A percentile compares a stretch with the other conserved stretches of the same genome.
Evolutionary conservation across 495 filamentous ascomycete genomes (phyloP).

Genomic region (Filosporella fistucella): DNA sequence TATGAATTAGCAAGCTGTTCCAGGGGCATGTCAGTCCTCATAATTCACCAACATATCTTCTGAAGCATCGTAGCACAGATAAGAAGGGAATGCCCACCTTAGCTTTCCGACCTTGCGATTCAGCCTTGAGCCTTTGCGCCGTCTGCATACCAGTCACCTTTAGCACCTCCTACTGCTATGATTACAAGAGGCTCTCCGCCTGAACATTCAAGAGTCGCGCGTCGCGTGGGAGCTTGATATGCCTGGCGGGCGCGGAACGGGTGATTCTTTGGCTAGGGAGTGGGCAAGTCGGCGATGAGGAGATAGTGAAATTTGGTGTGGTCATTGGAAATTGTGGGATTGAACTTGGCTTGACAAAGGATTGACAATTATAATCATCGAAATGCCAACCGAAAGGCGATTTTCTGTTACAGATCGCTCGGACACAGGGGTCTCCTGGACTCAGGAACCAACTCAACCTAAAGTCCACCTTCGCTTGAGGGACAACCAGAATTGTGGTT

Average conservation of each 20-base stretch:
- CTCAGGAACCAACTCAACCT: neutral
- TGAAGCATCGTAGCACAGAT: no score
- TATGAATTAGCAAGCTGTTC: conserved; percentile 90
- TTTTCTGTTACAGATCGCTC: conserved; percentile 13
- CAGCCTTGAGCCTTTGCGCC: conserved; percentile 74
- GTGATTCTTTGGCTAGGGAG: conserved; percentile 1
- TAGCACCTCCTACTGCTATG: conserved; percentile 21
- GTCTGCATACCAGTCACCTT: conserved; percentile 45
- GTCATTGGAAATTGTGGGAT: no score
- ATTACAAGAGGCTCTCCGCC: conserved; percentile 14
- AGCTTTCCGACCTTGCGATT: conserved; percentile 86
- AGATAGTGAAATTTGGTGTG: no score
- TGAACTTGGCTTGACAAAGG: no score
- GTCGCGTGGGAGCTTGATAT: conserved; percentile 13
- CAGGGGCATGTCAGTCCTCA: conserved; percentile 14
- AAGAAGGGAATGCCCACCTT: no score
- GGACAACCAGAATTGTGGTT: no score
- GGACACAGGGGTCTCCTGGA: conserved; percentile 10
- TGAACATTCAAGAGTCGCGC: conserved; percentile 23
- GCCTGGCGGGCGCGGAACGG: no score
- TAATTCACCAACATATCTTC: no score
- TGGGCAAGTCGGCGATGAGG: no score
- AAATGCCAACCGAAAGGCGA: no score
- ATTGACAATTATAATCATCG: no score
- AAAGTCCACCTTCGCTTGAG: neutral